A percentile compares a stretch with the other conserved stretches of the same genome.
Evolutionary conservation across 1,139 yeast genomes (phyloP).

Genomic region (Suhomyces yuchorum): DNA sequence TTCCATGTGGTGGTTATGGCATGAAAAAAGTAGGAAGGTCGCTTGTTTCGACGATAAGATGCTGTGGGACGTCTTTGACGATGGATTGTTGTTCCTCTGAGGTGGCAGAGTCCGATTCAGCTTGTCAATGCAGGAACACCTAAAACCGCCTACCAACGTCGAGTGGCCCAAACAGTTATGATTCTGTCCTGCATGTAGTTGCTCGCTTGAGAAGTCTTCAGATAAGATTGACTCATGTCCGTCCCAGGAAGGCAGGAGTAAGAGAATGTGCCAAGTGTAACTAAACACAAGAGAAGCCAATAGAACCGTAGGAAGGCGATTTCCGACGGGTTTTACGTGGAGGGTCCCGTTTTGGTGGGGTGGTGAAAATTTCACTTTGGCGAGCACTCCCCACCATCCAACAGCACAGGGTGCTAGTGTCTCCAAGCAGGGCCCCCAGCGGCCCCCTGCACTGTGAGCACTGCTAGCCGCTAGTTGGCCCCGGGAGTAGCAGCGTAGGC

Average conservation of each 20-base stretch:
- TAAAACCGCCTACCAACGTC: not conserved
- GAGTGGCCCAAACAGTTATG: not conserved
- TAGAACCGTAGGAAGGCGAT: not conserved
- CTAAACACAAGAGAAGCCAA: not conserved
- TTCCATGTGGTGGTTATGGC: not conserved
- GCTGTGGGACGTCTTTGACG: not conserved
- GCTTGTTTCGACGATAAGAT: not conserved
- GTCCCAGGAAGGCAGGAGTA: not conserved
- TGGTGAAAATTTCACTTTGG: not conserved
- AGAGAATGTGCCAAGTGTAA: not conserved
- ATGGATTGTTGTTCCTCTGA: not conserved
- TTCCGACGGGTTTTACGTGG: not conserved
- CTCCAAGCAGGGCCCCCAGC: not conserved
- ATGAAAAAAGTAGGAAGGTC: not conserved
- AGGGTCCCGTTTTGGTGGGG: not conserved
- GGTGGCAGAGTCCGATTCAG: not conserved
- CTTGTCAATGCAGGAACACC: not conserved
- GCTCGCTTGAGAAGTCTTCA: not conserved
- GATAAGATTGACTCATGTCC: conserved; percentile 2
- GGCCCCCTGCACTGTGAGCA: not conserved
- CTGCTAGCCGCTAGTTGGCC: not conserved
- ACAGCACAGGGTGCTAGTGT: not conserved
- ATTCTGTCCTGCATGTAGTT: not conserved
- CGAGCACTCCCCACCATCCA: not conserved
- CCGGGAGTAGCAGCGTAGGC: not conserved